These are phyloP conservation scores for Fraxinus xanthoxyloides DNA, from an alignment of 305 asterid species.

Conservation along the genomic window DNA sequence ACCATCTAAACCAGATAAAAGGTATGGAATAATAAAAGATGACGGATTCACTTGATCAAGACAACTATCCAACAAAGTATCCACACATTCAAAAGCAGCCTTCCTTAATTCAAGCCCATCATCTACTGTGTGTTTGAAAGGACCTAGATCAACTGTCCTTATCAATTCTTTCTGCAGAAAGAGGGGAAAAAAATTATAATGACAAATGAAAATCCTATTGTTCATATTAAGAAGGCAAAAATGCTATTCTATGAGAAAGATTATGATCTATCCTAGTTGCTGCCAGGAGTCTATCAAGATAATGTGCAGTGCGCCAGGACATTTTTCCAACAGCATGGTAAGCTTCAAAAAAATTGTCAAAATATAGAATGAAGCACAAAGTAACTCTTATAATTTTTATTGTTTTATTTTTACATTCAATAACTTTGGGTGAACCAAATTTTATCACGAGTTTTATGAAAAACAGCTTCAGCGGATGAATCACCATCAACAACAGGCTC, in stretches of 20 bases:
- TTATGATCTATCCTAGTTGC: background rate
- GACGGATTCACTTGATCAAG: conserved; percentile 98
- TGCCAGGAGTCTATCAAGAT: background rate
- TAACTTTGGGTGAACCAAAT: background rate
- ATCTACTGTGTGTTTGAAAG: conserved; percentile 98
- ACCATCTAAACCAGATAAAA: conserved; percentile 94
- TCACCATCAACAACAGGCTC: background rate
- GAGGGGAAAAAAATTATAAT: background rate
- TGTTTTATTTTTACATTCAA: background rate
- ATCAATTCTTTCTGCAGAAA: conserved; percentile 91
- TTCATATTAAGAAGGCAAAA: background rate
- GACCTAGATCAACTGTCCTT: conserved; percentile 96
- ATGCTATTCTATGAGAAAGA: background rate
- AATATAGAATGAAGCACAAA: background rate
- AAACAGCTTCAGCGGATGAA: background rate
- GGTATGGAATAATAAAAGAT: conserved; percentile 93
- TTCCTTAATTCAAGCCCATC: conserved; percentile 99
- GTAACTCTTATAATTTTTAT: background rate
- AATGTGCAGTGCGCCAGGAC: background rate
- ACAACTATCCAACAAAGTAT: conserved; percentile 90
- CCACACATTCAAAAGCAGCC: conserved; percentile 98
- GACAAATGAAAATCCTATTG: background rate
- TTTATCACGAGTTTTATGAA: background rate
- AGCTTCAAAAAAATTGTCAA: background rate
- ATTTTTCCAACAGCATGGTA: background rate